A percentile compares a stretch with the other conserved stretches of the same genome.
phyloP scores from a whole-genome alignment of 2,329 filamentous ascomycete genomes.

The Calonectria honghensis region DNA sequence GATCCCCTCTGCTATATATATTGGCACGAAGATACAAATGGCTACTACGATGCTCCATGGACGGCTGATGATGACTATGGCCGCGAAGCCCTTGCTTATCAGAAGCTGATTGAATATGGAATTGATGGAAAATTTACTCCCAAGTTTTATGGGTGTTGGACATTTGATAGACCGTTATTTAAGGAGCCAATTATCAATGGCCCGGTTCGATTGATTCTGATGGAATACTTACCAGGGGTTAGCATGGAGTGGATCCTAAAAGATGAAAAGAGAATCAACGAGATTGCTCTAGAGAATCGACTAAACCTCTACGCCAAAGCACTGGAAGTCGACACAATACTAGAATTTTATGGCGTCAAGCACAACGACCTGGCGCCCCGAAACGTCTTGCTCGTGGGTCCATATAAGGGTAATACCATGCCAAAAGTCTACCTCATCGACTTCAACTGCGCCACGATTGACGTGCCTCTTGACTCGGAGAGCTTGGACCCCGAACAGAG shows the following conservation, averaged over 20 bases:
- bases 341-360: neutral
- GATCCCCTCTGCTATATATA: neutral
- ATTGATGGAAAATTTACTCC: slow-evolving; percentile 3
- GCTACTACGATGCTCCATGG: neutral
- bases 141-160: slow-evolving; percentile 5
- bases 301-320: neutral
- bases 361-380: neutral
- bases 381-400: neutral
- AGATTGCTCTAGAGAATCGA: neutral
- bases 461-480: neutral
- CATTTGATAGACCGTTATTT: neutral
- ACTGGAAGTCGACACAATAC: neutral
- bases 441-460: neutral
- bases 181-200: neutral
- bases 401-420: neutral
- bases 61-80: neutral
- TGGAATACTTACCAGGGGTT: neutral
- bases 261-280: neutral
- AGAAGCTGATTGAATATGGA: neutral
- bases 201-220: neutral
- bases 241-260: neutral
- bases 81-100: neutral
- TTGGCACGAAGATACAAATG: too few relatives aligned
- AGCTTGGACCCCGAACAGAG: neutral
- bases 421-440: neutral